Evolutionary conservation across 345 rosid genomes (phyloP).

Genomic region (Adansonia digitata): DNA sequence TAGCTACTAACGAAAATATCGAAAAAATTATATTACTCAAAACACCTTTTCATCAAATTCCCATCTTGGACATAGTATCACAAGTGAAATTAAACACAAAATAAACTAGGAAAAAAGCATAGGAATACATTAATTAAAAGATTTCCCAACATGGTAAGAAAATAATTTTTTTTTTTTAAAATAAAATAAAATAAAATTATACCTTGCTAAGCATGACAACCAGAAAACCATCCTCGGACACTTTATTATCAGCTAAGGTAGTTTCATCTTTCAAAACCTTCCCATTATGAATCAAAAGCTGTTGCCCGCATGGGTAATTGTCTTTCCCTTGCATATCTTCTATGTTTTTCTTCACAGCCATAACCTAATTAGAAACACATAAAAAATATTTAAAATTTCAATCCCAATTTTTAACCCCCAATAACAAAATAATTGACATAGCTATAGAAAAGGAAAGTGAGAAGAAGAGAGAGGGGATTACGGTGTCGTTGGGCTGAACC

Average conservation of each 20-base stretch:
- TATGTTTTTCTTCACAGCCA: slow-evolving; percentile 97
- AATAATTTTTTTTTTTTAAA: background rate
- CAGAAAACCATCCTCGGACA: slow-evolving; percentile 88
- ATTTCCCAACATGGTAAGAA: background rate
- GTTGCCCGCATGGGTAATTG: slow-evolving; percentile 93
- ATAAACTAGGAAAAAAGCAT: background rate
- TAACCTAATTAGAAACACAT: slow-evolving; percentile 34
- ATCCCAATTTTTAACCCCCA: slow-evolving; percentile 1
- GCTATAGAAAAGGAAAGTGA: background rate
- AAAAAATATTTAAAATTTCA: background rate
- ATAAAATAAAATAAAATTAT: background rate
- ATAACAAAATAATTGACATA: background rate
- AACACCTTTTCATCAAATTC: background rate
- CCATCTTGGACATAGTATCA: background rate
- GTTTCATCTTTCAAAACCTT: slow-evolving; percentile 98
- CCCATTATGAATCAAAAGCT: slow-evolving; percentile 89
- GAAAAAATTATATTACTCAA: background rate
- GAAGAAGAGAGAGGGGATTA: slow-evolving; percentile 23
- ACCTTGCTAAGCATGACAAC: slow-evolving; percentile 99
- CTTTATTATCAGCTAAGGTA: slow-evolving; percentile 69
- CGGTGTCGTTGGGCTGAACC: slow-evolving; percentile 86
- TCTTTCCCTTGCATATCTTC: slow-evolving; percentile 95
- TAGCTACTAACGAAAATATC: background rate
- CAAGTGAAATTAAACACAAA: background rate
- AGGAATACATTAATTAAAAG: background rate